Evolutionary conservation across 2,329 filamentous ascomycete genomes (phyloP).

Genomic region (Huntiella moniliformis): DNA sequence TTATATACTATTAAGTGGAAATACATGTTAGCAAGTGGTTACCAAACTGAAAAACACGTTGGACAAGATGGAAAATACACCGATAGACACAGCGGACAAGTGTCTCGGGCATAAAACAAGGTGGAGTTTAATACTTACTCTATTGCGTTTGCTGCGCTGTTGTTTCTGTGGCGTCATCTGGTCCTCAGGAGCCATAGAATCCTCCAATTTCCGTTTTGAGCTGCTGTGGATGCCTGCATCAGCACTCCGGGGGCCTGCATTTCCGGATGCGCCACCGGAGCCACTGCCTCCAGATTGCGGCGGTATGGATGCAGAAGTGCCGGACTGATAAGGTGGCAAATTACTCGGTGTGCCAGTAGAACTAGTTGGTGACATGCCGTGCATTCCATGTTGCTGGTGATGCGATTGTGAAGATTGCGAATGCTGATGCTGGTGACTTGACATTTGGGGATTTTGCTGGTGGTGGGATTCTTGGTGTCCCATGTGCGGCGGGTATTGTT

Average conservation of each 20-base stretch:
- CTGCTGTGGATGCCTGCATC: conserved; percentile 2
- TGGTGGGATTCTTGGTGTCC: conserved; percentile 2
- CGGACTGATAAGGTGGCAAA: conserved; percentile 2
- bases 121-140: conserved; percentile 23
- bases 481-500: not conserved
- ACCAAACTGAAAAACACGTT: not conserved
- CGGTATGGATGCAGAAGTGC: not conserved
- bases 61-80: not conserved
- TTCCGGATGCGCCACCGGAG: not conserved
- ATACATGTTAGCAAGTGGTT: not conserved
- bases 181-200: conserved; percentile 23
- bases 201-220: conserved; percentile 18
- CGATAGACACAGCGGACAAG: not conserved
- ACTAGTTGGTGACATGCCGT: not conserved
- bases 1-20: conserved; percentile 30
- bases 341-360: not conserved
- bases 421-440: not conserved
- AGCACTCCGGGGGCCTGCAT: not conserved
- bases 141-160: conserved; percentile 41
- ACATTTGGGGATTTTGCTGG: not conserved
- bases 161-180: conserved; percentile 24
- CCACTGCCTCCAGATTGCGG: not conserved
- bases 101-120: too few species aligned
- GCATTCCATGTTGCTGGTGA: not conserved
- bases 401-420: not conserved